Evolutionary conservation across 768 basidiomycete genomes (phyloP), one percentile per base, ranked within the genome.

Genomic region (Steccherinum ochraceum): DNA sequence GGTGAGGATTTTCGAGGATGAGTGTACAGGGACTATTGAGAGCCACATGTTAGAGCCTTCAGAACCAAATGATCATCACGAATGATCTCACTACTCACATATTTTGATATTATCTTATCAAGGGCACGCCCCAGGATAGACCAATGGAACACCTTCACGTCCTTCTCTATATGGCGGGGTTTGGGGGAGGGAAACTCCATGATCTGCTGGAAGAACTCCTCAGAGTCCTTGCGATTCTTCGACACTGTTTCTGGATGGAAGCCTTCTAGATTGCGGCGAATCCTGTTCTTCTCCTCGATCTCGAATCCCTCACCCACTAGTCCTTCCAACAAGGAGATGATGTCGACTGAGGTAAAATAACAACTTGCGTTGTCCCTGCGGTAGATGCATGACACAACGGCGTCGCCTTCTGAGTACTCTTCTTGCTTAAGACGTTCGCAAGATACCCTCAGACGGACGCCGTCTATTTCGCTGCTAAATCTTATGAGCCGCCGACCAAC

Each of bases 91-190:
- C 10, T 7, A 58, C 86, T 58, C 58, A 89, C 89, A 61, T 90
- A 91, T 90, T 89, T 89, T 3, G 84, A 82, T 19, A 89, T 72
- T 52, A 90, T 87, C 65, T 89, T 90, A 44, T 86, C 83, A 48
- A 91, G 66, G 0, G 87, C 86, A 55, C 82, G 79, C 16, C 76
- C 76, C n/a, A 91, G 72, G 42, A 78, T 65, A 24, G 72, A 73
- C 89, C 89, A 91, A 39, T 81, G 79, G 58, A 91, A 91, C 5
- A 90, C 85, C 65, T 91, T 91, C 62, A 99, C 78, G 61, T 97
- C 93, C 75, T 98, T 97, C 63, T 97, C 95, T 55, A 98, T 99
- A 64, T 93, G 94, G 50, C 95, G 77, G 2, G 95, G 95, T 65
- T 91, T 93, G 5, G 95, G 95, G 42, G 83, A 81, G 0, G 93